These are phyloP conservation scores for Brassica nigra DNA, from an alignment of 345 rosid species.

Conservation along the genomic window DNA sequence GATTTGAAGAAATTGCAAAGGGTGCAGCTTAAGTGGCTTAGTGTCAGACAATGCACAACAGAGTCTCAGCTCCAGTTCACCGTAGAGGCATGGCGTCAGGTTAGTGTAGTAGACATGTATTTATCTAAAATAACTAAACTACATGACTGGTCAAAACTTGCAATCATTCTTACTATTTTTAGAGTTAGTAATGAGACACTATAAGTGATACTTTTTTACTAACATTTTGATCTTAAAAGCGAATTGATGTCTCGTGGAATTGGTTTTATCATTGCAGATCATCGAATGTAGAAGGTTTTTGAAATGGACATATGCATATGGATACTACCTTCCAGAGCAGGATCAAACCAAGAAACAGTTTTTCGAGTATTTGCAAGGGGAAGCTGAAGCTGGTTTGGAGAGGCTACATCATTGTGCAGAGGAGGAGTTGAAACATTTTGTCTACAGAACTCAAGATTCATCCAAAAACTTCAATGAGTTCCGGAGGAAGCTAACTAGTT, in stretches of 20 bases:
- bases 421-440: background rate
- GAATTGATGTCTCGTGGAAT: background rate
- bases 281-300: background rate
- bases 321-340: background rate
- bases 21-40: background rate
- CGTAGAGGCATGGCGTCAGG: background rate
- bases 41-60: background rate
- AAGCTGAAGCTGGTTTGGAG: background rate
- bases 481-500: background rate
- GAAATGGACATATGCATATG: slow-evolving; percentile 1
- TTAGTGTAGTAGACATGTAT: background rate
- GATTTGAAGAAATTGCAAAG: slow-evolving; percentile 25
- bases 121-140: background rate
- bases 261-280: background rate
- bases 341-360: background rate
- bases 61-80: background rate
- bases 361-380: background rate
- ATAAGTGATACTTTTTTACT: background rate
- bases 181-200: background rate
- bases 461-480: background rate
- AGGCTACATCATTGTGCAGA: background rate
- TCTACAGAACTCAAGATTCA: background rate
- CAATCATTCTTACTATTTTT: background rate
- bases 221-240: background rate
- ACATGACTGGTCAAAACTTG: background rate